These are phyloP conservation scores for Umbelopsis sp. DNA, from an alignment of 192 early-diverging fungal species.

Conservation along the genomic window DNA sequence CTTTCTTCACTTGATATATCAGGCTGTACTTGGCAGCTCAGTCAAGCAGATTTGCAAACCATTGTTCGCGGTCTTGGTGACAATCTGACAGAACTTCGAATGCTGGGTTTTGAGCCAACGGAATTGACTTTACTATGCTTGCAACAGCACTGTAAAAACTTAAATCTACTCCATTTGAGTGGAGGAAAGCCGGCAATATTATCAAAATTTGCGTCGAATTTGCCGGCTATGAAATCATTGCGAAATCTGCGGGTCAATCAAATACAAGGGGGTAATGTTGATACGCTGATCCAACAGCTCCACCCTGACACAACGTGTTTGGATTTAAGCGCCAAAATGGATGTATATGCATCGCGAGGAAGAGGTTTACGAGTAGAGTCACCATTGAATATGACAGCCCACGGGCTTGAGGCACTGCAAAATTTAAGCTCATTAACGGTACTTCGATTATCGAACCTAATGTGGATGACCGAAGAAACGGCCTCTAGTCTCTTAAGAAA, in stretches of 20 bases:
- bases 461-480: background rate
- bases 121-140: constrained; percentile 27
- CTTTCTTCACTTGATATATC: constrained; percentile 11
- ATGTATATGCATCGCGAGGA: constrained; percentile 23
- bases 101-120: constrained; percentile 33
- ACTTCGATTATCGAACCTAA: background rate
- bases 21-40: constrained; percentile 31
- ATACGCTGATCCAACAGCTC: constrained; percentile 14
- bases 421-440: background rate
- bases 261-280: constrained; percentile 26
- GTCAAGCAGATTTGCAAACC: constrained; percentile 25
- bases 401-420: background rate
- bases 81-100: constrained; percentile 26
- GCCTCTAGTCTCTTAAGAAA: background rate
- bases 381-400: background rate
- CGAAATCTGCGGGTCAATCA: constrained; percentile 30
- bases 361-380: constrained; percentile 8
- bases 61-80: constrained; percentile 17
- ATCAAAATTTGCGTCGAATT: constrained; percentile 7
- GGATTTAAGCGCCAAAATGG: constrained; percentile 37
- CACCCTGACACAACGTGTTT: constrained; percentile 4
- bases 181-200: constrained; percentile 25
- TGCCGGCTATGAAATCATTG: constrained; percentile 20
- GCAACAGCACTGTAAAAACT: constrained; percentile 20
- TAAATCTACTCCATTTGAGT: constrained; percentile 34